Conservation (phyloP, 306 rosid genomes). For the Malus sylvestris region DNA sequence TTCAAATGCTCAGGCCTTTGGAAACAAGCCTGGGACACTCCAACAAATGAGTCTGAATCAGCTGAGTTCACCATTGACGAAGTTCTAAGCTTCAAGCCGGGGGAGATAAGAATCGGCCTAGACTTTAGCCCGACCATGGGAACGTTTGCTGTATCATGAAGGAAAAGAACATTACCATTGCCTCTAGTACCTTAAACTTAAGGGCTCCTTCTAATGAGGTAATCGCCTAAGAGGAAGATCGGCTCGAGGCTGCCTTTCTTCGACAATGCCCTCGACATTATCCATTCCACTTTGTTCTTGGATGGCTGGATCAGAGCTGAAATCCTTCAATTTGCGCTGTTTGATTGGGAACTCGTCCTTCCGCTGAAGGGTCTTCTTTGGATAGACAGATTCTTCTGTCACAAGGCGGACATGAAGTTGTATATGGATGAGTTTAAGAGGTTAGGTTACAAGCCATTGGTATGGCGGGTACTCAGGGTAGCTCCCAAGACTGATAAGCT, state of each 20-base stretch:
- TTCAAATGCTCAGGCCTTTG: slow-evolving; percentile 11
- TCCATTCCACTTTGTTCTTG: slow-evolving; percentile 21
- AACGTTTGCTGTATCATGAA: slow-evolving; percentile 16
- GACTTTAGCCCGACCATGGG: slow-evolving; percentile 5
- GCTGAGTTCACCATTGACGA: slow-evolving; percentile 23
- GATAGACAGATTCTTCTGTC: slow-evolving; percentile 18
- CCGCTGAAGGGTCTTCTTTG: slow-evolving; percentile 10
- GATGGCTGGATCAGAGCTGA: slow-evolving; percentile 16
- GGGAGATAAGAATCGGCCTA: slow-evolving; percentile 10
- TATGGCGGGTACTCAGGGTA: background rate
- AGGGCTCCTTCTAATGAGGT: slow-evolving; percentile 16
- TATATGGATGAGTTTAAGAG: slow-evolving; percentile 7
- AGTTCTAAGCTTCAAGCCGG: slow-evolving; percentile 1
- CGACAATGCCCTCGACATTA: slow-evolving; percentile 9
- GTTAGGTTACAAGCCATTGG: slow-evolving; percentile 2
- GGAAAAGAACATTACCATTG: slow-evolving; percentile 13
- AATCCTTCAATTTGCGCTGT: slow-evolving; percentile 12
- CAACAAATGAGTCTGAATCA: background rate
- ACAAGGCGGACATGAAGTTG: slow-evolving; percentile 4
- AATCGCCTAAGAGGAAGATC: slow-evolving; percentile 17
- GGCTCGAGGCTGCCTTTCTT: slow-evolving; percentile 16
- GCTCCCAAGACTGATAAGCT: slow-evolving; percentile 7
- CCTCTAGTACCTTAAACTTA: slow-evolving; percentile 14
- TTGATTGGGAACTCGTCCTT: slow-evolving; percentile 15
- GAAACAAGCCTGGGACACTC: background rate